Conservation (phyloP, 257 asterid species). For the Solanum corneliomulleri region DNA sequence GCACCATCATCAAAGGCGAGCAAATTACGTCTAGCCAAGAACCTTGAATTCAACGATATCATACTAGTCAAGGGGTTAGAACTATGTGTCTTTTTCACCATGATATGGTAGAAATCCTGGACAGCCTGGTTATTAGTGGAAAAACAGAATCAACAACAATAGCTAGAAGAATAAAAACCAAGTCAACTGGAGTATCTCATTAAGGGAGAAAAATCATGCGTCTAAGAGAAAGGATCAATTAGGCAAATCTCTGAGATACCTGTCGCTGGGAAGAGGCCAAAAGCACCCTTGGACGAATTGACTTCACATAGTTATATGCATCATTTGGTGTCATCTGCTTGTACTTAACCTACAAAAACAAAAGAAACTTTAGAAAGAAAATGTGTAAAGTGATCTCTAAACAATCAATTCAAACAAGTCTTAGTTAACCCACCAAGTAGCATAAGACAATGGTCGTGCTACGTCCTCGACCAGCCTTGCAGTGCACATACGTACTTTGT, state of each 20-base stretch:
- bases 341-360: slow-evolving; percentile 31
- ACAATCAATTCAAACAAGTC: background rate
- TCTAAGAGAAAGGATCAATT: background rate
- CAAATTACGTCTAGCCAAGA: slow-evolving; percentile 12
- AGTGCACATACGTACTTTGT: slow-evolving; percentile 30
- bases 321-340: slow-evolving; percentile 53
- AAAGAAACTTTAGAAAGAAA: background rate
- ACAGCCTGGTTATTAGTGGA: slow-evolving; percentile 29
- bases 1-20: slow-evolving; percentile 47
- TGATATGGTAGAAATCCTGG: slow-evolving; percentile 25
- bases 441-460: slow-evolving; percentile 42
- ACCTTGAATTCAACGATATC: slow-evolving; percentile 9
- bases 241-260: slow-evolving; percentile 4
- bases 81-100: slow-evolving; percentile 6
- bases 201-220: background rate
- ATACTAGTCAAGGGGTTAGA: slow-evolving; percentile 3
- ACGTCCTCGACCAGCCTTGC: slow-evolving; percentile 51
- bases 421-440: slow-evolving; percentile 25
- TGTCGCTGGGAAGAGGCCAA: slow-evolving; percentile 50
- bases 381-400: background rate
- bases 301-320: slow-evolving; percentile 52
- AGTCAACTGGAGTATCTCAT: background rate
- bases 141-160: background rate
- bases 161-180: background rate
- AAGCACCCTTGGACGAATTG: slow-evolving; percentile 57